Conservation (phyloP, 352 stramenopile species). For the Phytopythium delawarense region DNA sequence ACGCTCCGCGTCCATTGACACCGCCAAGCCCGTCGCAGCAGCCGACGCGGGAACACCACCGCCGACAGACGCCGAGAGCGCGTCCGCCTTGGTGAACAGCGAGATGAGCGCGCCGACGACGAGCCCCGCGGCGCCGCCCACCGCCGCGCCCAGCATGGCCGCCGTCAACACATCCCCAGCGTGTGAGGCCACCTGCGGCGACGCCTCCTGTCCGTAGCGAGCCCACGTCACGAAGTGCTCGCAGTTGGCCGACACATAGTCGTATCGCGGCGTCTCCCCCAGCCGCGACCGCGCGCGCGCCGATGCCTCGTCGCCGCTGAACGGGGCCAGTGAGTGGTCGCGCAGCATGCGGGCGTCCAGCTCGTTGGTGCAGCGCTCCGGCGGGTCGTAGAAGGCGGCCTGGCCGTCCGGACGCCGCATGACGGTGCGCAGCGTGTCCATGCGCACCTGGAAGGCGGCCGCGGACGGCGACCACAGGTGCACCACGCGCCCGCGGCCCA, state of each 20-base stretch:
- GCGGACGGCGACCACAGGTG: slow-evolving; percentile 55
- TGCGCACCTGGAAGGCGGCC: slow-evolving; percentile 48
- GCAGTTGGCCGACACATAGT: slow-evolving; percentile 56
- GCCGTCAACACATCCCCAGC: slow-evolving; percentile 56
- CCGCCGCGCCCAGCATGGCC: slow-evolving; percentile 52
- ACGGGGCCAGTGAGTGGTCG: slow-evolving; percentile 32
- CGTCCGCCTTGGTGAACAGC: slow-evolving; percentile 55
- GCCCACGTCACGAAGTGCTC: slow-evolving; percentile 80
- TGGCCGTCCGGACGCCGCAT: slow-evolving; percentile 6
- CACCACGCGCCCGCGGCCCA: slow-evolving; percentile 40
- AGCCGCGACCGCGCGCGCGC: slow-evolving; percentile 41
- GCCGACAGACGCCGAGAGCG: slow-evolving; percentile 37
- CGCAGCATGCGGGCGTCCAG: slow-evolving; percentile 51
- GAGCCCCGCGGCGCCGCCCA: slow-evolving; percentile 54
- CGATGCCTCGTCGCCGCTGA: slow-evolving; percentile 39
- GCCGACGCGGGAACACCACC: neutral
- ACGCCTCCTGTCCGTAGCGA: slow-evolving; percentile 48
- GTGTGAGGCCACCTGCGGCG: slow-evolving; percentile 52
- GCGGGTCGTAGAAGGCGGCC: slow-evolving; percentile 2
- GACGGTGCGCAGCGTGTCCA: slow-evolving; percentile 55
- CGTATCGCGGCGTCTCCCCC: slow-evolving; percentile 43
- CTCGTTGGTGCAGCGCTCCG: slow-evolving; percentile 35
- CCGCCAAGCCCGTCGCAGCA: neutral
- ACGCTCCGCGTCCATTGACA: neutral
- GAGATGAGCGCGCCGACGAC: slow-evolving; percentile 57